phyloP scores from a whole-genome alignment of 2,329 filamentous ascomycete species.

The Xylariaceae sp. region DNA sequence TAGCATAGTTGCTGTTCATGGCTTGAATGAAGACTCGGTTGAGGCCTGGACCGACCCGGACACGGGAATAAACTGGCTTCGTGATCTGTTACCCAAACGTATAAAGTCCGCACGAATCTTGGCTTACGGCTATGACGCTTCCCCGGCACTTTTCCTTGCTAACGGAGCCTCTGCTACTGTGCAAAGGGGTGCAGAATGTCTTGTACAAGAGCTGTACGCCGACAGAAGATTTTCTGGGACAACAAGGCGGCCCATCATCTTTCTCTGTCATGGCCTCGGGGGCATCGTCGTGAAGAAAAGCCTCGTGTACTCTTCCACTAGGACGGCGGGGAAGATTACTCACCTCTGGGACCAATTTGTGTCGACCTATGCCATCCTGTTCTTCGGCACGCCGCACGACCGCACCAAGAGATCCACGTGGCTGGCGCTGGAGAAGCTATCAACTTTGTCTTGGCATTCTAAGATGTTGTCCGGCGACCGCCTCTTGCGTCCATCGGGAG shows the following conservation, averaged over 20 bases:
- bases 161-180: constrained; percentile 20
- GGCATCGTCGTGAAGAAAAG: constrained; percentile 34
- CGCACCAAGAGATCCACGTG: constrained; percentile 3
- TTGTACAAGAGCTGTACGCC: constrained; percentile 30
- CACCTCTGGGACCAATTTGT: constrained; percentile 28
- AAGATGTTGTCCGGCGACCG: constrained; percentile 5
- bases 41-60: constrained; percentile 29
- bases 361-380: constrained; percentile 19
- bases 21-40: constrained; percentile 27
- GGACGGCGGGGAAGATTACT: constrained; percentile 19
- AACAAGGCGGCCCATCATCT: constrained; percentile 31
- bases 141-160: constrained; percentile 18
- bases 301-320: constrained; percentile 23
- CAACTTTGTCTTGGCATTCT: constrained; percentile 1
- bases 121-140: constrained; percentile 24
- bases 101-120: constrained; percentile 23
- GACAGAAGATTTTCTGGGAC: constrained; percentile 25
- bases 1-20: constrained; percentile 35
- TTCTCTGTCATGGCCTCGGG: constrained; percentile 35
- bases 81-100: constrained; percentile 27
- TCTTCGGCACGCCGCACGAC: constrained; percentile 11
- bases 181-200: constrained; percentile 25
- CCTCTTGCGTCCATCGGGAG: not conserved
- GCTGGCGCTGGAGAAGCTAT: constrained; percentile 4
- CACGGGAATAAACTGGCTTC: constrained; percentile 28